Evolutionary conservation across 2,329 filamentous ascomycete species (phyloP).

Genomic region (Scedosporium minutisporum): DNA sequence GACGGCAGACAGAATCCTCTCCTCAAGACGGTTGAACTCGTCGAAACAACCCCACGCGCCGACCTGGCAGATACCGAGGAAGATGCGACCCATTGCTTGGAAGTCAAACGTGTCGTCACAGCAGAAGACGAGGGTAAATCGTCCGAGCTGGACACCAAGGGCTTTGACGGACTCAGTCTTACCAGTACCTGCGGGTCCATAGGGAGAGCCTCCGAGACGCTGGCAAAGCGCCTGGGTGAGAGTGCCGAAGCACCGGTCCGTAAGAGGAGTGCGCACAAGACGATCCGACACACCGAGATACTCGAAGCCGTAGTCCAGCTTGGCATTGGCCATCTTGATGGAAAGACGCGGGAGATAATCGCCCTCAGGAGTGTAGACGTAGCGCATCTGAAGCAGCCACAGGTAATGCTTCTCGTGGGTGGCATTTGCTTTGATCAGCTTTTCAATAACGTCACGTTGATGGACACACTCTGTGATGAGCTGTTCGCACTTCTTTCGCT

Average conservation of each 20-base stretch:
- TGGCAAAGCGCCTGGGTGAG: constrained; percentile 94
- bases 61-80: constrained; percentile 97
- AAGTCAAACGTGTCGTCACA: constrained; percentile 99
- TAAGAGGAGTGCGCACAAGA: constrained; percentile 91
- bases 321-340: constrained; percentile 95
- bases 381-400: constrained; percentile 96
- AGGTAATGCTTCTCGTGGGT: constrained; percentile 70
- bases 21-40: constrained; percentile 98
- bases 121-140: constrained; percentile 97
- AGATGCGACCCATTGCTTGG: constrained; percentile 98
- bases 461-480: constrained; percentile 98
- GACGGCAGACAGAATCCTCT: constrained; percentile 93
- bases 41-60: constrained; percentile 99
- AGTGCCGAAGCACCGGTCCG: constrained; percentile 95
- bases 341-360: constrained; percentile 73
- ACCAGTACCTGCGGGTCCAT: constrained; percentile 93
- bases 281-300: constrained; percentile 95
- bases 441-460: constrained; percentile 87
- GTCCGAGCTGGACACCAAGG: constrained; percentile 86
- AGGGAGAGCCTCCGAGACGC: constrained; percentile 89
- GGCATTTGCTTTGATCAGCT: constrained; percentile 68
- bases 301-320: constrained; percentile 92
- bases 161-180: constrained; percentile 99
- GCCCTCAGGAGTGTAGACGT: constrained; percentile 75
- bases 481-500: constrained; percentile 94